These are phyloP conservation scores for Protea cynaroides DNA, from an alignment of 164 flowering plant species.

Conservation along the genomic window DNA sequence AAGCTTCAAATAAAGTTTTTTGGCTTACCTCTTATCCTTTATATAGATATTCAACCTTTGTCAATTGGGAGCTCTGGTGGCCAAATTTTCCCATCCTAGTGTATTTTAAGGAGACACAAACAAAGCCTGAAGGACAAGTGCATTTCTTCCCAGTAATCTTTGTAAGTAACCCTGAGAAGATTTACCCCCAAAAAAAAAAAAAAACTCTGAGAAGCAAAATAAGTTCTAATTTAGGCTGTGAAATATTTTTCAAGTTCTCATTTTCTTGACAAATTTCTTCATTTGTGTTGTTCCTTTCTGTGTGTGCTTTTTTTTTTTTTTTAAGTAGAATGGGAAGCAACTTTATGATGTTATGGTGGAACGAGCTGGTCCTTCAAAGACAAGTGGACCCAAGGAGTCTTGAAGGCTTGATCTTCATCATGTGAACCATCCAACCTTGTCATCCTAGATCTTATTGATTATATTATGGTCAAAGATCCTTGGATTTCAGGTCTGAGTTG, in stretches of 20 bases:
- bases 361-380: conserved; percentile 89
- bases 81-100: conserved; percentile 86
- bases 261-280: not conserved
- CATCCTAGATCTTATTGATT: not conserved
- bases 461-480: not conserved
- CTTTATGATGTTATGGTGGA: conserved; percentile 94
- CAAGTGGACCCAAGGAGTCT: conserved; percentile 67
- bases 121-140: conserved; percentile 93
- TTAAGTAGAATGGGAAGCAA: conserved; percentile 73
- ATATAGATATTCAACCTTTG: conserved; percentile 75
- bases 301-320: conserved; percentile 1
- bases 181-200: too few relatives aligned
- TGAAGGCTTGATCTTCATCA: not conserved
- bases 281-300: not conserved
- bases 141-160: conserved; percentile 93
- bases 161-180: conserved; percentile 43
- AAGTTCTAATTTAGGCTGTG: not conserved
- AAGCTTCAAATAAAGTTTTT: not conserved
- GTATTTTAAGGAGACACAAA: conserved; percentile 88
- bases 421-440: not conserved
- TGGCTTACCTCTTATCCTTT: not conserved
- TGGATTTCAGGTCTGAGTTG: too few relatives aligned
- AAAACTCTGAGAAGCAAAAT: not conserved
- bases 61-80: conserved; percentile 99
- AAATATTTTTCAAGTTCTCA: not conserved